Evolutionary conservation across 2,329 filamentous ascomycete genomes (phyloP).

Genomic region (Cladophialophora chaetospira): DNA sequence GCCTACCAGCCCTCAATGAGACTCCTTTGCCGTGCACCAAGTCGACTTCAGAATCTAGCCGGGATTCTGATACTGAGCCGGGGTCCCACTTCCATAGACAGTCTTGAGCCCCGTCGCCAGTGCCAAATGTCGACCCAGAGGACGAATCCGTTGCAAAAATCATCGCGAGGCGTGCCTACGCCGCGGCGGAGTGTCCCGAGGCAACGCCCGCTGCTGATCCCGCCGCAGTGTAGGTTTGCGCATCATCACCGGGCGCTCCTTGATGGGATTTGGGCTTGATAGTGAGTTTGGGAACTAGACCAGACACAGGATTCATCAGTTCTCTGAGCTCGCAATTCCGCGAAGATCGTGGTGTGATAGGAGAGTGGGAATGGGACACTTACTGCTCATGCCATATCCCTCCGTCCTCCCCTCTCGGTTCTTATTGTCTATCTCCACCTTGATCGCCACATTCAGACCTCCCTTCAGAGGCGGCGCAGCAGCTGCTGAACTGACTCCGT

Average conservation of each 20-base stretch:
- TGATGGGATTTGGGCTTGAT: neutral
- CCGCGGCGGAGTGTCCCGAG: neutral
- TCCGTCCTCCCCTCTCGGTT: conserved; percentile 46
- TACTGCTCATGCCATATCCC: conserved; percentile 53
- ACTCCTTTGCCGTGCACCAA: too few relatives aligned
- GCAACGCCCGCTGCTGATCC: neutral
- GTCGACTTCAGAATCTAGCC: neutral
- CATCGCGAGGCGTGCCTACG: neutral
- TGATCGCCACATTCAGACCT: conserved; percentile 48
- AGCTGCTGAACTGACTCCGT: conserved; percentile 43
- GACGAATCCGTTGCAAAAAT: neutral
- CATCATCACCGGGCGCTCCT: neutral
- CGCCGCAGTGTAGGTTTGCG: neutral
- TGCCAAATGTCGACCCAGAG: neutral
- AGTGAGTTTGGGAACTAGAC: conserved; percentile 25
- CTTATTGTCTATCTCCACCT: conserved; percentile 50
- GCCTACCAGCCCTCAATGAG: too few relatives aligned
- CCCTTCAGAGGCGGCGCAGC: conserved; percentile 42
- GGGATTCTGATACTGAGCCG: neutral
- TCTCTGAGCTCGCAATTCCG: neutral
- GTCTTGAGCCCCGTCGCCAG: neutral
- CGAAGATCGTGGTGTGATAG: too few relatives aligned
- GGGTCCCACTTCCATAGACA: neutral
- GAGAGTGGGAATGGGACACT: conserved; percentile 28
- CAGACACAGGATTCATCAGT: neutral